Evolutionary conservation across 345 rosid genomes (phyloP).

Genomic region (Hibiscus trionum): DNA sequence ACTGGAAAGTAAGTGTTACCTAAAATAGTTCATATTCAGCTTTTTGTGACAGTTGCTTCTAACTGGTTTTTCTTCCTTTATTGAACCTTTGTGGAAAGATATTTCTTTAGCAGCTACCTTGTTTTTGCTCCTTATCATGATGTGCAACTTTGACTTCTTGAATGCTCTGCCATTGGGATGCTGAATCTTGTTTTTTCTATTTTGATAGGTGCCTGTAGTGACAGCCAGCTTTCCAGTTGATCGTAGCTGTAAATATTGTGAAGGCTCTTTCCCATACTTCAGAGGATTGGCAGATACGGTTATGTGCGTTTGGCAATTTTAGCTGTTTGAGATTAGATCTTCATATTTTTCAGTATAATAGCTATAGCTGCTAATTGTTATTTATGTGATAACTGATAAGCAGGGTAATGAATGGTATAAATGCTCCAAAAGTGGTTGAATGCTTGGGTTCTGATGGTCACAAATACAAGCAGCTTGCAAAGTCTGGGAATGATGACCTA

Average conservation of each 20-base stretch:
- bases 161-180: background rate
- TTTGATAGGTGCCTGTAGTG: constrained; percentile 77
- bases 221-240: constrained; percentile 82
- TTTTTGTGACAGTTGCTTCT: background rate
- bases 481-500: constrained; percentile 96
- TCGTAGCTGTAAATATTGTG: constrained; percentile 60
- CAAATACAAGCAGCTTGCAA: constrained; percentile 85
- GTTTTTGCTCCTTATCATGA: background rate
- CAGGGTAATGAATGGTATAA: constrained; percentile 93
- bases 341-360: constrained; percentile 2
- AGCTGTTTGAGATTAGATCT: constrained; percentile 6
- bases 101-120: background rate
- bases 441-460: constrained; percentile 90
- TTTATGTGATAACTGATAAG: constrained; percentile 23
- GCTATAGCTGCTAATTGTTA: constrained; percentile 13
- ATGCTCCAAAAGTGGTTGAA: constrained; percentile 94
- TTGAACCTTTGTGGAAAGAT: background rate
- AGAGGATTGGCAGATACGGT: constrained; percentile 74
- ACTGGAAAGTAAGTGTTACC: background rate
- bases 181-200: constrained; percentile 3
- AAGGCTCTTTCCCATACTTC: constrained; percentile 83
- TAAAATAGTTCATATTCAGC: background rate
- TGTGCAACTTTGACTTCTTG: background rate
- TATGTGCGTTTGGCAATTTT: constrained; percentile 35
- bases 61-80: background rate